Evolutionary conservation across 495 filamentous ascomycete species (phyloP).

Genomic region (Penicillium ochrochloron): DNA sequence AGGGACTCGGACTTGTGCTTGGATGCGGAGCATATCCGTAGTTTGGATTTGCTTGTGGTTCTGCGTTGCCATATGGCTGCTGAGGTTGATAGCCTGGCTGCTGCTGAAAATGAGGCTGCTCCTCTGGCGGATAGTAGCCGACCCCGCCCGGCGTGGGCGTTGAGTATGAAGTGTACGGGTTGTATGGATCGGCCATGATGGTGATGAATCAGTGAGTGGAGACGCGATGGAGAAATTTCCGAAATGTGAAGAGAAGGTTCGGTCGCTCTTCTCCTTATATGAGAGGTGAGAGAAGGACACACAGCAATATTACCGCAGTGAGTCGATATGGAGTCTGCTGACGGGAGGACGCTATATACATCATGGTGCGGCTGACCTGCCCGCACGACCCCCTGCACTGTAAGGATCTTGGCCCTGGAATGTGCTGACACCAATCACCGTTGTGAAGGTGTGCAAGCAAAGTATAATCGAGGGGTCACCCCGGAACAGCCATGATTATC

Average conservation of each 20-base stretch:
- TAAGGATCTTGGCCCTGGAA: conserved; percentile 18
- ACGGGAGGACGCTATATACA: conserved; percentile 20
- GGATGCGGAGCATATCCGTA: conserved; percentile 34
- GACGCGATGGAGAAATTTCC: neutral
- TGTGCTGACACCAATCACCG: conserved; percentile 28
- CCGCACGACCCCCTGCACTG: conserved; percentile 30
- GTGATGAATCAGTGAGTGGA: neutral
- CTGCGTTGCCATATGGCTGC: conserved; percentile 11
- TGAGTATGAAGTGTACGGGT: conserved; percentile 42
- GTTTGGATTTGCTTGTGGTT: conserved; percentile 25
- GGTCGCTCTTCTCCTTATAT: neutral
- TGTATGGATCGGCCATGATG: conserved; percentile 56
- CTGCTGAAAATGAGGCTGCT: conserved; percentile 23
- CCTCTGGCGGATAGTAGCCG: conserved; percentile 35
- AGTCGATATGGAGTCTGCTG: conserved; percentile 12
- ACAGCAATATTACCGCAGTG: neutral
- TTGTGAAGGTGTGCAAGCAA: neutral
- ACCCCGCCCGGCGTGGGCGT: conserved; percentile 33
- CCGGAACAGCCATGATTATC: conserved; percentile 1
- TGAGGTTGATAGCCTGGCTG: conserved; percentile 14
- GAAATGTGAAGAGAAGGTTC: neutral
- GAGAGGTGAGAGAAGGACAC: neutral
- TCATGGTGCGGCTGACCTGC: conserved; percentile 36
- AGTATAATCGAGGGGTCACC: conserved; percentile 12
- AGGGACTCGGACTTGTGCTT: conserved; percentile 20